These are phyloP conservation scores for Cordyceps cateniannulata DNA, from an alignment of 2,329 filamentous ascomycete species.

Conservation along the genomic window DNA sequence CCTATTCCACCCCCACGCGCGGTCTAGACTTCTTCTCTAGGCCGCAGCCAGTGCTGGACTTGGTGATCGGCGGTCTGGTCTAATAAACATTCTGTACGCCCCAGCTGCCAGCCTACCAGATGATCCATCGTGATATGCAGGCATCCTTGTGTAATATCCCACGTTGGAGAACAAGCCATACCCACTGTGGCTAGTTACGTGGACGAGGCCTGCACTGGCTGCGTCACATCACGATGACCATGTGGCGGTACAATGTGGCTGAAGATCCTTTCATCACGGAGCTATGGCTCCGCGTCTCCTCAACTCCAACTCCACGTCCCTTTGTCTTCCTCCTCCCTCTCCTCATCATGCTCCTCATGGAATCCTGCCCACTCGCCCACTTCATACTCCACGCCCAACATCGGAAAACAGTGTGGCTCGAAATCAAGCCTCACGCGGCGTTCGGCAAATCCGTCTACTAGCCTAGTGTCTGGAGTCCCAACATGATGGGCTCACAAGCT, in stretches of 20 bases:
- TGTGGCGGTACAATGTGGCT: not conserved
- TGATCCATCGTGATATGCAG: not conserved
- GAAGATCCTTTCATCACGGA: not conserved
- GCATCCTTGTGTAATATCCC: no score
- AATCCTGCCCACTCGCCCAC: no score
- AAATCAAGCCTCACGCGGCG: not conserved
- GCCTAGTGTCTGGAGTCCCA: not conserved
- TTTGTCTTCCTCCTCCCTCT: not conserved
- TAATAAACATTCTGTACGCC: not conserved
- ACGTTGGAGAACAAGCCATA: not conserved
- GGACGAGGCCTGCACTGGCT: not conserved
- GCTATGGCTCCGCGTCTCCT: not conserved
- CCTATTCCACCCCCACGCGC: not conserved
- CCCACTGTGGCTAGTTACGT: constrained; percentile 1
- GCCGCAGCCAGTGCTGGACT: not conserved
- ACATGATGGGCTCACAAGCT: not conserved
- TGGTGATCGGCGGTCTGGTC: not conserved
- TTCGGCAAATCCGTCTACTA: not conserved
- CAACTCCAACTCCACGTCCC: not conserved
- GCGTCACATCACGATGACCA: not conserved
- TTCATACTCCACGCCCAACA: not conserved
- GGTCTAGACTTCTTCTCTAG: not conserved
- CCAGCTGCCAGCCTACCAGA: not conserved
- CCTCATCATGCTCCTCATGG: no score
- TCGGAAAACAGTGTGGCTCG: not conserved